Base-by-base conservation (phyloP, 140 eudicot species). In the Ambrosia hybrid region DNA sequence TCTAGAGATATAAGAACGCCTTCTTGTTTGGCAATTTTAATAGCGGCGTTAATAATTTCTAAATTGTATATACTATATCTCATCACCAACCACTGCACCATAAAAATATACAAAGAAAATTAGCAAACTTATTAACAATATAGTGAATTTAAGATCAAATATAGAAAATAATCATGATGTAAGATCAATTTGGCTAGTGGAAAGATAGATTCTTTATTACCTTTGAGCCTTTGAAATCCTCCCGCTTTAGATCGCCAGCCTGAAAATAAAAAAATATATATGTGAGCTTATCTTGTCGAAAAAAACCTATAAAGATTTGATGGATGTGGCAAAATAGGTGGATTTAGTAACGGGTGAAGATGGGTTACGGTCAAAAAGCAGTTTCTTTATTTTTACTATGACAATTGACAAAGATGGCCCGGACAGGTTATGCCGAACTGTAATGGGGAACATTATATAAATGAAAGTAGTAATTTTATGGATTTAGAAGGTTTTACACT, bases 161-260 rank as follows among this genome's bases (percentile, higher is more conserved):
- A 17, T 15, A 36, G 41, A 11, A 26, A 3, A 77, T 68, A 48
- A 58, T 8, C 51, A 1, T 14, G 4, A 49, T 48, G 34, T 13
- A 10, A 16, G 30, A 78, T 63, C 58, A 21, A 78, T 43, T 17
- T 59, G 34, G 15, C 3, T 64, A 46, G 49, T 33, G 17, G 30
- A 59, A 45, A 71, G 13, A 64, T 30, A 38, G 33, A 51, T 37
- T 68, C n/a, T 16, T 57, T 76, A 58, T 76, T 76, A 95, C 99
- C 97, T 91, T 91, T 55, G 96, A 88, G 65, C 96, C 97, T 83
- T 76, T 86, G 70, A 95, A 85, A 79, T 88, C 91, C 45, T 85
- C 91, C 73, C 88, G 78, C 69, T 64, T 82, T 65, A 95, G 73
- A 56, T 95, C 97, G 73, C 80, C 80, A 41, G 96, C 99, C 99